These are phyloP conservation scores for Penicillium sp. DNA, from an alignment of 2,329 filamentous ascomycete genomes.

Conservation along the genomic window DNA sequence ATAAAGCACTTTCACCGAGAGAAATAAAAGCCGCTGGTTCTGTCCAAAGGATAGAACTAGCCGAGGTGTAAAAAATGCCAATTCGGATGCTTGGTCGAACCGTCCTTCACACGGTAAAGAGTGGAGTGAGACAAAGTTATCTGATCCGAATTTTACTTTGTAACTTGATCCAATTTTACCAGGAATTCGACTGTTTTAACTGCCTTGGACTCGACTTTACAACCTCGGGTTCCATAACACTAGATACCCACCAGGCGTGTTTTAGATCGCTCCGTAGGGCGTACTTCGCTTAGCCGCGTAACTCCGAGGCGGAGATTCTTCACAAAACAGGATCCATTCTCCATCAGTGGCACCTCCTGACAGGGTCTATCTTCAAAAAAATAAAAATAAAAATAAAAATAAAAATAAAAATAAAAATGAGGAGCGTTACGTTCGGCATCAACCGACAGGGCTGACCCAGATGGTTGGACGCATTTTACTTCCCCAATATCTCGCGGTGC, in stretches of 20 bases:
- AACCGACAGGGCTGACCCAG: not conserved
- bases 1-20: not conserved
- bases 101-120: not conserved
- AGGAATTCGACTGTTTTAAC: not conserved
- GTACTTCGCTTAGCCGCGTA: not conserved
- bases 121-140: constrained; percentile 2
- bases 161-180: not conserved
- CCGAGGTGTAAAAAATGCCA: not conserved
- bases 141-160: not conserved
- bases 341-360: not conserved
- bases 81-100: not conserved
- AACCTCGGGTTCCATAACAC: not conserved
- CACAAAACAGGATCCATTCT: not conserved
- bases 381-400: too few species aligned
- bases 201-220: not conserved
- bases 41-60: not conserved
- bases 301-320: not conserved
- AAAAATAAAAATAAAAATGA: too few species aligned
- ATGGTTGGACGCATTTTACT: not conserved
- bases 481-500: not conserved
- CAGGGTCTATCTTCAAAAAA: not conserved
- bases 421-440: not conserved
- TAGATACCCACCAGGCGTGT: not conserved
- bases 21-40: not conserved
- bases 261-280: not conserved